Percentiles rank a stretch among this genome's conserved stretches.
Conservation (phyloP, 352 stramenopile species). For the Paralagenidium karlingii region DNA sequence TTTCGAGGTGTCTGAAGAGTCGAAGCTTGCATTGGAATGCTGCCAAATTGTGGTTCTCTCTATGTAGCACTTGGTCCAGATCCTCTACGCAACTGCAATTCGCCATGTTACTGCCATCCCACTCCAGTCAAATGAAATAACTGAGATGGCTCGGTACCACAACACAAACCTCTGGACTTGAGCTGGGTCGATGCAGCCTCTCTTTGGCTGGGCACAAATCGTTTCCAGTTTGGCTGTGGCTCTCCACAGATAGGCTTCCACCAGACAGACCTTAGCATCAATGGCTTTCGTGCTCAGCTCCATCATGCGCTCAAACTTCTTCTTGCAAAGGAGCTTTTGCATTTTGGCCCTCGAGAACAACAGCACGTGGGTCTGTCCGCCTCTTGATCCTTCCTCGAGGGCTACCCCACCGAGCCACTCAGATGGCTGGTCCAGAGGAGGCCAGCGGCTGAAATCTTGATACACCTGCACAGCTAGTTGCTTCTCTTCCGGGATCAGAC, state of each 20-base stretch:
- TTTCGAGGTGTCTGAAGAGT: too few relatives aligned
- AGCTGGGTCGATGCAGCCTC: background rate
- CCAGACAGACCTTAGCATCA: conserved; percentile 4
- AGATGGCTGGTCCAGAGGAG: too few relatives aligned
- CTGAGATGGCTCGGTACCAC: too few relatives aligned
- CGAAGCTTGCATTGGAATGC: too few relatives aligned
- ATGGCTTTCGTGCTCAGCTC: conserved; percentile 10
- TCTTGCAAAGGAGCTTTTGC: conserved; percentile 1
- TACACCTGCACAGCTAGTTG: conserved; percentile 16
- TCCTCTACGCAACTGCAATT: too few relatives aligned
- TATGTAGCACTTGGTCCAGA: too few relatives aligned
- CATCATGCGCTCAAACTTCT: conserved; percentile 2
- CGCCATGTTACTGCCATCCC: too few relatives aligned
- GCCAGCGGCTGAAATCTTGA: conserved; percentile 27
- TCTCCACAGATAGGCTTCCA: conserved; percentile 8
- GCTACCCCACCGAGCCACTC: too few relatives aligned
- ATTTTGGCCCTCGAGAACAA: background rate
- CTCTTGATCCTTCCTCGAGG: conserved; percentile 6
- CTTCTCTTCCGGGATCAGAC: conserved; percentile 8
- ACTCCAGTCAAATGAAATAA: too few relatives aligned
- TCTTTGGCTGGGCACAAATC: conserved; percentile 4
- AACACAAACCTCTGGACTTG: too few relatives aligned
- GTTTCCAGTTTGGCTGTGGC: conserved; percentile 3
- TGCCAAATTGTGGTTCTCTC: too few relatives aligned
- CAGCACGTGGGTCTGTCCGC: background rate